Conservation (phyloP, 768 basidiomycete genomes). For the Kwoniella mangroviensis region DNA sequence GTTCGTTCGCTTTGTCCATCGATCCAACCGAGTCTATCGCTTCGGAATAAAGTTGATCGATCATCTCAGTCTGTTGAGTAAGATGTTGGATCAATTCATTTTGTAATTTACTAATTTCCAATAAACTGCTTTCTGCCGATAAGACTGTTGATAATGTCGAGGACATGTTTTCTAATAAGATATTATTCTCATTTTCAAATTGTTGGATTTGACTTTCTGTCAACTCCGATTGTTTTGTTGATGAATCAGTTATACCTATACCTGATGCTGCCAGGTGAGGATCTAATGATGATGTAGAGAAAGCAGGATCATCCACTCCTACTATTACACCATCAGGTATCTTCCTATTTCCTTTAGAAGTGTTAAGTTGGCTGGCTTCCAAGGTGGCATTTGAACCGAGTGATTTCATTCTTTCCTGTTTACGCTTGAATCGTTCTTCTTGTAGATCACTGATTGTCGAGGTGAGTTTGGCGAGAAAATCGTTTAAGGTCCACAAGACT, state of each 20-base stretch:
- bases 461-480: constrained; percentile 77
- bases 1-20: constrained; percentile 85
- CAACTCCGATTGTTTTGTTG: constrained; percentile 61
- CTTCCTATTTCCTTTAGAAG: background rate
- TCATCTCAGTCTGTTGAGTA: constrained; percentile 84
- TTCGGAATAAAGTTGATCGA: constrained; percentile 92
- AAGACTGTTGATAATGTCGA: constrained; percentile 86
- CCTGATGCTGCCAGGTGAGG: constrained; percentile 62
- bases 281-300: constrained; percentile 53
- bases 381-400: constrained; percentile 69
- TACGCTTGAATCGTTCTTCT: constrained; percentile 87
- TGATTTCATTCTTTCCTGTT: constrained; percentile 79
- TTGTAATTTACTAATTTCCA: constrained; percentile 93
- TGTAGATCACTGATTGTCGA: constrained; percentile 84
- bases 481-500: constrained; percentile 87
- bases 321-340: constrained; percentile 21
- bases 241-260: constrained; percentile 75
- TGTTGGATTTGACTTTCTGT: constrained; percentile 73
- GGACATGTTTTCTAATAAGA: constrained; percentile 80
- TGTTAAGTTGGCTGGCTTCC: constrained; percentile 48
- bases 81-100: constrained; percentile 88
- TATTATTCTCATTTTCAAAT: constrained; percentile 89
- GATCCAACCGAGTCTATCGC: constrained; percentile 83
- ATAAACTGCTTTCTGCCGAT: constrained; percentile 83
- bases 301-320: constrained; percentile 16